These are phyloP conservation scores for Amoebophrya sp. DNA, from an alignment of 169 alveolate genomes.

Conservation along the genomic window DNA sequence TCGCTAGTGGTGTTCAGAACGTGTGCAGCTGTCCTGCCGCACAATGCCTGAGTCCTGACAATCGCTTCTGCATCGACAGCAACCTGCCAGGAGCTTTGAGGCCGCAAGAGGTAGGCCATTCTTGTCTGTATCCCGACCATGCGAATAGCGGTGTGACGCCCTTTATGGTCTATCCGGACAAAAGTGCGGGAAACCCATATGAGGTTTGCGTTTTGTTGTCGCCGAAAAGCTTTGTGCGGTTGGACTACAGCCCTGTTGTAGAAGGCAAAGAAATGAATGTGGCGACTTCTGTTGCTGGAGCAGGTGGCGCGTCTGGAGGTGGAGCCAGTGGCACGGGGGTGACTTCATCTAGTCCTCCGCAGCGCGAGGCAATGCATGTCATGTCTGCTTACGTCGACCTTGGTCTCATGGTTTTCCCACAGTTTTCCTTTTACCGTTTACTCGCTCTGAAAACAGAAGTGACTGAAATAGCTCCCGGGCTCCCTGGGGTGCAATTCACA, in stretches of 20 bases:
- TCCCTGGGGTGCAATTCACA: not conserved
- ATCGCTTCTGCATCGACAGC: no score
- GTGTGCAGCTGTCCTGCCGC: no score
- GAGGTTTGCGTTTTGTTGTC: not conserved
- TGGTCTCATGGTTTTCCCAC: not conserved
- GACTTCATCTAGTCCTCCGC: not conserved
- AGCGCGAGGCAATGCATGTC: not conserved
- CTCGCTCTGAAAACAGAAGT: not conserved
- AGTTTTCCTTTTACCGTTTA: not conserved
- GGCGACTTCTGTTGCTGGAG: no score
- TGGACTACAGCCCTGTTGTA: not conserved
- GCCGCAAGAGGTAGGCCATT: no score
- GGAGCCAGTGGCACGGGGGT: no score
- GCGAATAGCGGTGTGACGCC: no score
- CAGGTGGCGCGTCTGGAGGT: no score
- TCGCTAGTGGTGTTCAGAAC: no score
- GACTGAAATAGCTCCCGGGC: not conserved
- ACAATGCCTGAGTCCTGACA: no score
- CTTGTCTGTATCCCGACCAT: no score
- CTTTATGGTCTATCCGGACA: not conserved
- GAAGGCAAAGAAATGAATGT: no score
- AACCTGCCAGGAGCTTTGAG: no score
- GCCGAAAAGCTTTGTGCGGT: not conserved
- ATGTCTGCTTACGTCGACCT: not conserved
- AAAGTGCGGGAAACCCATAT: not conserved